Base-by-base conservation (phyloP, 352 stramenopile genomes). In the Thraustotheca clavata region DNA sequence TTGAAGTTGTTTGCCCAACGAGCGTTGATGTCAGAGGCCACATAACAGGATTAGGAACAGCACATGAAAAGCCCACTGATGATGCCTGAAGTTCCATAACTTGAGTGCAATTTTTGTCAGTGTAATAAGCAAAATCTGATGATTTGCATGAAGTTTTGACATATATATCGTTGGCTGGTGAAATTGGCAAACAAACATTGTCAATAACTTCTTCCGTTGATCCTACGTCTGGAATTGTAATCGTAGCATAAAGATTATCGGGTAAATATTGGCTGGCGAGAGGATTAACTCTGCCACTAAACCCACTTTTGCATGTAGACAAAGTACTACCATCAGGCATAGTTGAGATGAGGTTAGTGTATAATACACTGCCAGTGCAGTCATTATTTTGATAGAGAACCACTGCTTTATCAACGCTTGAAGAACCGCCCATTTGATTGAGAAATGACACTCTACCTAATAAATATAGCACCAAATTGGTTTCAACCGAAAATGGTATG, bases 61-160 rank as follows among this genome's bases (percentile, higher is more conserved):
- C 43, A 9, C 43, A 52, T 14, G n/a, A 8, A 31, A 52, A 20
- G n/a, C 43, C 34, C n/a, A 52, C 43, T 2, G 43, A 9, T 31
- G 43, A 20, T 52, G 43, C 43, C 18, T 52, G 9, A 2, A 52
- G n/a, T 18, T 24, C 11, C 3, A 52, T 2, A 31, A 52, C 43
- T 9, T 52, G 2, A 2, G 43, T 26, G n/a, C 43, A 52, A 31
- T 52, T 52, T 24, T 24, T 31, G 43, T 52, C 43, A 7, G 9
- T 18, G 43, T 52, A 52, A 31, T 52, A 52, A 31, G 43, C 43
- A 52, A 52, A 52, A 31, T 52, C 43, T 7, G 31, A 31, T 11
- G 43, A 9, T 1, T 24, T 2, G 43, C 43, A 52, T 2, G 43
- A 52, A 2, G 43, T 31, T 31, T 26, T 52, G 43, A 52, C 24